A percentile compares a stretch with the other conserved stretches of the same genome.
Conservation (phyloP, 2,329 filamentous ascomycete genomes). For the Aspergillus sp. region DNA sequence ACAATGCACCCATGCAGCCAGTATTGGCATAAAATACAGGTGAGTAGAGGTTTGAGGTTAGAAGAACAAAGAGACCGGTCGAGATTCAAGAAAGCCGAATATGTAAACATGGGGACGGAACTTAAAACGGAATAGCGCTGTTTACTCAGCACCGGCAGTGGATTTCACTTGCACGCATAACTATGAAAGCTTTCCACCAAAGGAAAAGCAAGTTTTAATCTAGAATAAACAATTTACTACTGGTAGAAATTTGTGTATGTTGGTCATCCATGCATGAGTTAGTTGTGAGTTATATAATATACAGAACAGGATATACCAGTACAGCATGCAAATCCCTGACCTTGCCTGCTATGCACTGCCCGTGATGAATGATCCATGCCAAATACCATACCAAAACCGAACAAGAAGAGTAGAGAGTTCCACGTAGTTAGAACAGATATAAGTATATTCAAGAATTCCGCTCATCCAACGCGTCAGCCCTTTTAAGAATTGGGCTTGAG, state of each 20-base stretch:
- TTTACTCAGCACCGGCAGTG: conserved; percentile 5
- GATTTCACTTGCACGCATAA: no score
- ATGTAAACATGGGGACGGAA: conserved; percentile 26
- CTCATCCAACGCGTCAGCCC: conserved; percentile 30
- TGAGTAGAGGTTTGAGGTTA: background rate
- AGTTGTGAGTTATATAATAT: conserved; percentile 29
- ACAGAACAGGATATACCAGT: conserved; percentile 19
- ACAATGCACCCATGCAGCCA: conserved; percentile 9
- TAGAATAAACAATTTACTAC: background rate
- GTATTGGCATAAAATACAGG: conserved; percentile 12
- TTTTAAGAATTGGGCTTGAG: conserved; percentile 23
- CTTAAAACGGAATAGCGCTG: background rate
- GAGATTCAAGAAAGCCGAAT: conserved; percentile 19
- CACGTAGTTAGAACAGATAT: conserved; percentile 20
- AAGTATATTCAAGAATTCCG: conserved; percentile 23
- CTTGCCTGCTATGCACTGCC: conserved; percentile 32
- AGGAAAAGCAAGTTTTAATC: background rate
- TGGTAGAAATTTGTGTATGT: conserved; percentile 10
- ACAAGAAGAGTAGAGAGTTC: conserved; percentile 36
- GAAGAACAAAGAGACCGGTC: background rate
- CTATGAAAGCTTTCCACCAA: no score
- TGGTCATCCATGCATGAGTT: conserved; percentile 26
- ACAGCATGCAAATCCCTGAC: conserved; percentile 31
- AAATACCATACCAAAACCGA: conserved; percentile 17
- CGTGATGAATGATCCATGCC: conserved; percentile 24